A percentile compares a stretch with the other conserved stretches of the same genome.
These are phyloP conservation scores for Thalassiosira profunda DNA, from an alignment of 108 stramenopile species.

Conservation along the genomic window DNA sequence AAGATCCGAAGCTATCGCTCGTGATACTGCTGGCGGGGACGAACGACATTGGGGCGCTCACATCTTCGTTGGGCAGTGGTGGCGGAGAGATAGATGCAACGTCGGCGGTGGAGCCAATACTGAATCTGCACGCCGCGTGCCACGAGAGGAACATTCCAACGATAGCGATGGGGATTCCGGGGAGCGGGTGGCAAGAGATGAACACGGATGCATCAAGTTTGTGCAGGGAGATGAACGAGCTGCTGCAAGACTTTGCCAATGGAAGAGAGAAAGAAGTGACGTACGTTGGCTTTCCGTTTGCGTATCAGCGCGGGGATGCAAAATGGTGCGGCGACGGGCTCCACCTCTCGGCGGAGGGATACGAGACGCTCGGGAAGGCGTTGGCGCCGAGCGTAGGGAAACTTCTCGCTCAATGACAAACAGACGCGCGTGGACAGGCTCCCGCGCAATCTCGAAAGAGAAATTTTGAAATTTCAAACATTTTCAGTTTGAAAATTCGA, in stretches of 20 bases:
- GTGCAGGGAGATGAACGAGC: conserved; percentile 47
- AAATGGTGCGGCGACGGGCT: conserved; percentile 64
- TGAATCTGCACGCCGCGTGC: conserved; percentile 34
- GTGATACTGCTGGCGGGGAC: conserved; percentile 72
- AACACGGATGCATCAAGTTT: conserved; percentile 28
- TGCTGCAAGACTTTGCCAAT: conserved; percentile 38
- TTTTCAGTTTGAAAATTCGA: too few relatives aligned
- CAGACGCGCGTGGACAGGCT: too few relatives aligned
- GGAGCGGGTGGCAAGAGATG: conserved; percentile 63
- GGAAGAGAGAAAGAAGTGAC: conserved; percentile 9
- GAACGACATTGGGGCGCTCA: conserved; percentile 69
- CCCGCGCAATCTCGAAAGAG: too few relatives aligned
- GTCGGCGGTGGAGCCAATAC: conserved; percentile 28
- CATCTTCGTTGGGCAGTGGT: conserved; percentile 16
- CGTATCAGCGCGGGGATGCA: conserved; percentile 24
- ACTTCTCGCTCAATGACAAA: too few relatives aligned
- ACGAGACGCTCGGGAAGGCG: conserved; percentile 53
- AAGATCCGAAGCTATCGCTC: conserved; percentile 50
- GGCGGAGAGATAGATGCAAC: background rate
- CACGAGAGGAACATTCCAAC: conserved; percentile 51
- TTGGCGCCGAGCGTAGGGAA: too few relatives aligned
- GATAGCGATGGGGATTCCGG: conserved; percentile 72
- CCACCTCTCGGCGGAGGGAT: conserved; percentile 70
- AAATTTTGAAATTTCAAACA: too few relatives aligned
- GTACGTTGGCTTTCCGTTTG: conserved; percentile 63